Base-by-base conservation (phyloP, 257 asterid species). In the Leonotis leonurus region DNA sequence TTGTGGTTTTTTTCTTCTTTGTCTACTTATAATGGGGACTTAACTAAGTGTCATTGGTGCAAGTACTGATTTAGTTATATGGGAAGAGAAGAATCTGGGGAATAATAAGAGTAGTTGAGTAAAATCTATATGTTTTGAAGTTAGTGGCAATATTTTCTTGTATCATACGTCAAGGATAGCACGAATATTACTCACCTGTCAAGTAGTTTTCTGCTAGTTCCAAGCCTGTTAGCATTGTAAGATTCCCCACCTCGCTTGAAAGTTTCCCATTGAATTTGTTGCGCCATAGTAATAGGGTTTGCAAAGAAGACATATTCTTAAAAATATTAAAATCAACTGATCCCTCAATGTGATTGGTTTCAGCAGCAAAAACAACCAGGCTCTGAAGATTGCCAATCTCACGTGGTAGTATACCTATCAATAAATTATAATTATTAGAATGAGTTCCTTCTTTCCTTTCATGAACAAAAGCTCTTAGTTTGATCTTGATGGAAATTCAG, bases 271-370 rank as follows among this genome's bases (percentile, higher is more conserved):
- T 40, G 25, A 72, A 46, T 22, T 65, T 52, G 24, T 59, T 72
- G 1, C 8, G 0, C 26, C 4, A 0, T 10, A 59, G 16, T 4
- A 3, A 0, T 12, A 72, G 10, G 5, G 0, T 0, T 29, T 57
- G 67, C 18, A 71, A 27, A 4, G 71, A 64, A 37, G 77, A 59
- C 22, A 65, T 13, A 45, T 72, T 48, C 55, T 9, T 72, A 8
- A 44, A 66, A 32, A 66, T 56, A 22, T 6, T 13, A 5, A 30
- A 66, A 3, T 17, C 26, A 2, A 10, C 59, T 68, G 3, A 20
- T 0, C 55, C 55, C 1, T 3, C 37, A 32, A 72, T 50, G 14
- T 63, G 5, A 37, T 63, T 70, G 0, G 0, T 1, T 20, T 51
- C 43, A 4, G 17, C 8, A 6, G 1, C 30, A 45, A 63, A 26